Evolutionary conservation across 2,329 filamentous ascomycete genomes (phyloP).

Genomic region (Colletotrichum tropicale): DNA sequence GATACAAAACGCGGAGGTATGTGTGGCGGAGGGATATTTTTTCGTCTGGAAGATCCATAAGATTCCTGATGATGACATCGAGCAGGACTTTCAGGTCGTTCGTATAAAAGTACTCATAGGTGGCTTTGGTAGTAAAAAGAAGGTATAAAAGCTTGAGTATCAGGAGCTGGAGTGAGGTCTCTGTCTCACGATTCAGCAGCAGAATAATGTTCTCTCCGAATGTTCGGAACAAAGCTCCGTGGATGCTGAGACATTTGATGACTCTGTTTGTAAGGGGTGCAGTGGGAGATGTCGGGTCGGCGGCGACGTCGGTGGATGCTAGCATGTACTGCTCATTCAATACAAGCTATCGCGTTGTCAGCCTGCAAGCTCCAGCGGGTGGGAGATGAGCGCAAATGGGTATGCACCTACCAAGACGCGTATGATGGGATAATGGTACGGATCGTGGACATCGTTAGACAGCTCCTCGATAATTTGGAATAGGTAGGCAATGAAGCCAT

Average conservation of each 20-base stretch:
- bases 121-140: conserved; percentile 88
- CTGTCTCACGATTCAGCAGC: conserved; percentile 90
- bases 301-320: conserved; percentile 59
- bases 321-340: conserved; percentile 99
- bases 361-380: conserved; percentile 15
- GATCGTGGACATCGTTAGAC: conserved; percentile 86
- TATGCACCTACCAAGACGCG: conserved; percentile 75
- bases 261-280: conserved; percentile 84
- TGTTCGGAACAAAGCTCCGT: conserved; percentile 84
- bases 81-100: conserved; percentile 94
- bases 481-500: conserved; percentile 82
- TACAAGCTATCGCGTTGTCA: conserved; percentile 68
- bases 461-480: conserved; percentile 88
- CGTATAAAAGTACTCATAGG: conserved; percentile 98
- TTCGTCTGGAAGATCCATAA: conserved; percentile 94
- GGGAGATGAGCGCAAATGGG: conserved; percentile 2
- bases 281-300: conserved; percentile 41
- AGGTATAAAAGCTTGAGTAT: conserved; percentile 96
- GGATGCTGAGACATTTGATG: conserved; percentile 84
- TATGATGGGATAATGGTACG: conserved; percentile 95
- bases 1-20: conserved; percentile 91
- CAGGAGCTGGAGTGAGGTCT: conserved; percentile 92
- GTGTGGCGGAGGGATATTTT: conserved; percentile 81
- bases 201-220: conserved; percentile 98
- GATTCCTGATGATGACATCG: conserved; percentile 94